Evolutionary conservation across 768 basidiomycete species (phyloP).

Genomic region (Mycena polygramma): DNA sequence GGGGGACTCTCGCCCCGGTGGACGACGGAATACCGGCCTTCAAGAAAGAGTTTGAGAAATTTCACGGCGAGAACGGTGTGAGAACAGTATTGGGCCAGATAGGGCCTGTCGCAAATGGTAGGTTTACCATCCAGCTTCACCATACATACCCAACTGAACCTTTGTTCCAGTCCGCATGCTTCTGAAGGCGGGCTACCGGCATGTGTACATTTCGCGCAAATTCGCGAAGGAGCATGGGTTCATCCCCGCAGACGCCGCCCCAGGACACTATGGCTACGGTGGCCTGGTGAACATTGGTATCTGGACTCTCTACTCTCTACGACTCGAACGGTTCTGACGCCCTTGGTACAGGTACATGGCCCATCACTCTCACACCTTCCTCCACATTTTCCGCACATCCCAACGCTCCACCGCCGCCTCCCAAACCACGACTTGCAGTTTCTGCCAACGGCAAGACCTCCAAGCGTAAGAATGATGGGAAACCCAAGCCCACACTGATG

Average conservation of each 20-base stretch:
- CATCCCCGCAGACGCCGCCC: slow-evolving; percentile 87
- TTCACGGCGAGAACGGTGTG: slow-evolving; percentile 93
- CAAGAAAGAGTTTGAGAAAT: slow-evolving; percentile 85
- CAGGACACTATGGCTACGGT: slow-evolving; percentile 94
- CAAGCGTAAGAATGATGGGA: slow-evolving; percentile 31
- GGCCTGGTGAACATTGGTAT: slow-evolving; percentile 88
- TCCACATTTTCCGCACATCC: slow-evolving; percentile 49
- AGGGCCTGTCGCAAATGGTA: slow-evolving; percentile 90
- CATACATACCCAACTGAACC: slow-evolving; percentile 1
- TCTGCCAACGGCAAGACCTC: slow-evolving; percentile 28
- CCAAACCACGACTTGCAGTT: slow-evolving; percentile 23
- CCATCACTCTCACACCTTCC: slow-evolving; percentile 76
- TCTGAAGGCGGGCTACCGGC: slow-evolving; percentile 89
- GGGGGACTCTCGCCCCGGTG: slow-evolving; percentile 43
- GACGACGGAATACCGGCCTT: slow-evolving; percentile 70
- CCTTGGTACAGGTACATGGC: slow-evolving; percentile 58
- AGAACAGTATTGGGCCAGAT: slow-evolving; percentile 92
- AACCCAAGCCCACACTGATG: slow-evolving; percentile 59
- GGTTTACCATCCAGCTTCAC: slow-evolving; percentile 38
- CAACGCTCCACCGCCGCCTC: slow-evolving; percentile 43
- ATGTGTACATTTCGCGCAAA: slow-evolving; percentile 95
- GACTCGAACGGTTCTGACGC: too few relatives aligned
- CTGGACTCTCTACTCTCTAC: too few relatives aligned
- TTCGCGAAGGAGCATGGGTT: slow-evolving; percentile 92
- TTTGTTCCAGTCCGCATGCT: slow-evolving; percentile 84